Evolutionary conservation across 108 stramenopile genomes (phyloP).

Genomic region (Seminavis robusta): DNA sequence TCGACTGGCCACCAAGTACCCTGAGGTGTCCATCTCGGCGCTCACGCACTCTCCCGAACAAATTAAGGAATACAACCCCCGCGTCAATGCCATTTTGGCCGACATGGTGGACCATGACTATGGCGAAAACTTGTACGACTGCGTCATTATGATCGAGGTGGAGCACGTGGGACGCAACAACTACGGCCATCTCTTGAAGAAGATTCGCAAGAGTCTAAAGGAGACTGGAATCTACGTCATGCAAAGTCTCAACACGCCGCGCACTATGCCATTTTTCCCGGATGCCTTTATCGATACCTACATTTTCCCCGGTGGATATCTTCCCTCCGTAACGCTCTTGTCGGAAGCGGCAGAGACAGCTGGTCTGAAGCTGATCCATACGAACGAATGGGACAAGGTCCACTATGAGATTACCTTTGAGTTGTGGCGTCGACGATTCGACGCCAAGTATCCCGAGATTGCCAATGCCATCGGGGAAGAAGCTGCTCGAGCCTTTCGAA

Average conservation of each 20-base stretch:
- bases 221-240: background rate
- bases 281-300: too few species aligned
- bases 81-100: background rate
- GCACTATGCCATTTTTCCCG: background rate
- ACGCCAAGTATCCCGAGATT: background rate
- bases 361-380: too few species aligned
- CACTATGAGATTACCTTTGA: too few species aligned
- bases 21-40: background rate
- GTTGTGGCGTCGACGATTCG: background rate
- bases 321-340: too few species aligned
- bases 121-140: background rate
- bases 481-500: background rate
- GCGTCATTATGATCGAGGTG: background rate
- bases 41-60: background rate
- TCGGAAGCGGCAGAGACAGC: too few species aligned
- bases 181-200: background rate
- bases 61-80: background rate
- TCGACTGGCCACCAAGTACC: too few species aligned
- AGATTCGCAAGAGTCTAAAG: background rate
- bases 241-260: background rate
- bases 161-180: background rate
- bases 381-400: too few species aligned
- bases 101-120: background rate
- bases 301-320: too few species aligned
- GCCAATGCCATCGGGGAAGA: background rate